Evolutionary conservation across 2,329 filamentous ascomycete species (phyloP).

Genomic region (Diaporthe ilicicola): DNA sequence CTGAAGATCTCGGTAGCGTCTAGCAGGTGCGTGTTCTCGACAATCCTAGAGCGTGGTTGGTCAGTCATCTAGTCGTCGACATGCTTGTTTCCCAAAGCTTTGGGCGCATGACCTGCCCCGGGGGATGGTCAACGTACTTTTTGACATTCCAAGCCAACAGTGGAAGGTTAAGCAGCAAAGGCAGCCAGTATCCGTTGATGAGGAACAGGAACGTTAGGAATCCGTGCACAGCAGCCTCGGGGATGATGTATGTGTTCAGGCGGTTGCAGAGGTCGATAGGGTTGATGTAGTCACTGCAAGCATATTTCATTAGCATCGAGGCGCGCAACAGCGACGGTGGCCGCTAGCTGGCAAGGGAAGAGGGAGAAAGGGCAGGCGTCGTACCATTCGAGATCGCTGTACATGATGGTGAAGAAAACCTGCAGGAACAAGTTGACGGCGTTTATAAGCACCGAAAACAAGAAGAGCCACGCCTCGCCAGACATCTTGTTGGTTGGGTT

Average conservation of each 20-base stretch:
- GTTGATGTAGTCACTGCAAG: conserved; percentile 94
- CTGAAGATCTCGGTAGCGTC: conserved; percentile 99
- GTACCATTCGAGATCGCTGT: conserved; percentile 98
- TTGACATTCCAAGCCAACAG: conserved; percentile 94
- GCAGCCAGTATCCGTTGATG: conserved; percentile 98
- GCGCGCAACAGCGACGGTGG: neutral
- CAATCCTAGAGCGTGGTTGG: conserved; percentile 68
- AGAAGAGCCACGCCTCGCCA: conserved; percentile 97
- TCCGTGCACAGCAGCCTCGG: conserved; percentile 96
- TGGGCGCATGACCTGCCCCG: neutral
- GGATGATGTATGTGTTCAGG: conserved; percentile 99
- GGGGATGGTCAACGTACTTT: conserved; percentile 74
- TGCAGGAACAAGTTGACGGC: conserved; percentile 99
- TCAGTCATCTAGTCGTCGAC: neutral
- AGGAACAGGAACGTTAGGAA: conserved; percentile 96
- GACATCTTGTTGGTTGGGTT: conserved; percentile 70
- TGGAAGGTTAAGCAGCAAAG: conserved; percentile 89
- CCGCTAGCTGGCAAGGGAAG: neutral
- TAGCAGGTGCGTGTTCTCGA: conserved; percentile 95
- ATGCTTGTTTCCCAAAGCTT: neutral
- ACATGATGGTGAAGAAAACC: conserved; percentile 99
- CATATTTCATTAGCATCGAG: conserved; percentile 14
- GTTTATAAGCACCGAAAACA: conserved; percentile 98
- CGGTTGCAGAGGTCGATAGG: conserved; percentile 99
- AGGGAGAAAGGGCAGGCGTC: neutral